A percentile compares a stretch with the other conserved stretches of the same genome.
These are phyloP conservation scores for Daldinia sp. DNA, from an alignment of 2,329 filamentous ascomycete genomes.

Conservation along the genomic window DNA sequence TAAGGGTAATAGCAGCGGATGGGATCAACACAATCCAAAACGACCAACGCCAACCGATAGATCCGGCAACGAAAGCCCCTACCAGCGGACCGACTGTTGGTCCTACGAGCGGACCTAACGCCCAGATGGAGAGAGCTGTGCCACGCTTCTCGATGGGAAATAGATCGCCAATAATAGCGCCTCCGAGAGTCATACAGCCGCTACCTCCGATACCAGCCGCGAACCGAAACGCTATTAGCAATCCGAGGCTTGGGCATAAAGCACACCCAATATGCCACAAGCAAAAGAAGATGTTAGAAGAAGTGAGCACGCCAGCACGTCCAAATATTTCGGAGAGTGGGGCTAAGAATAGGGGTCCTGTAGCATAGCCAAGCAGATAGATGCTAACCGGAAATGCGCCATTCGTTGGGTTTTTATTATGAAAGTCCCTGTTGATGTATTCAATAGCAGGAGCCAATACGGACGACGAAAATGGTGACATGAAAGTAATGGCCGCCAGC, in stretches of 20 bases:
- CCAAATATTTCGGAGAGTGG: slow-evolving; percentile 72
- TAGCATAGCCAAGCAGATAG: slow-evolving; percentile 66
- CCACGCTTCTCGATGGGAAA: slow-evolving; percentile 58
- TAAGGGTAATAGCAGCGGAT: slow-evolving; percentile 46
- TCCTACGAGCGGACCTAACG: slow-evolving; percentile 45
- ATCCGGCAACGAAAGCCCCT: slow-evolving; percentile 59
- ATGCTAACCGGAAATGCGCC: slow-evolving; percentile 66
- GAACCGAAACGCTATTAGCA: slow-evolving; percentile 67
- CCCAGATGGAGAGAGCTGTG: slow-evolving; percentile 59
- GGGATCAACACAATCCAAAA: slow-evolving; percentile 62
- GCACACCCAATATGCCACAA: slow-evolving; percentile 72
- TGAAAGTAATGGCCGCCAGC: slow-evolving; percentile 68
- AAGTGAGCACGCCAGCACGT: slow-evolving; percentile 62
- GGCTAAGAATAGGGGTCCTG: slow-evolving; percentile 65
- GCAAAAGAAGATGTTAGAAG: slow-evolving; percentile 67
- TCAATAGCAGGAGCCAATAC: slow-evolving; percentile 62
- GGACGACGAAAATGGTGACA: slow-evolving; percentile 71
- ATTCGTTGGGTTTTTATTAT: slow-evolving; percentile 52
- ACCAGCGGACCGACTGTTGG: slow-evolving; percentile 58
- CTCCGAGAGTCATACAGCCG: slow-evolving; percentile 62
- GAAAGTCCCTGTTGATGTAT: slow-evolving; percentile 56
- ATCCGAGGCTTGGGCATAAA: slow-evolving; percentile 60
- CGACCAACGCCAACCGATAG: slow-evolving; percentile 61
- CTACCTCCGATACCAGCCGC: slow-evolving; percentile 66
- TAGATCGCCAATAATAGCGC: slow-evolving; percentile 64